Conservation (phyloP, 306 rosid genomes). For the Rosa multiflora region DNA sequence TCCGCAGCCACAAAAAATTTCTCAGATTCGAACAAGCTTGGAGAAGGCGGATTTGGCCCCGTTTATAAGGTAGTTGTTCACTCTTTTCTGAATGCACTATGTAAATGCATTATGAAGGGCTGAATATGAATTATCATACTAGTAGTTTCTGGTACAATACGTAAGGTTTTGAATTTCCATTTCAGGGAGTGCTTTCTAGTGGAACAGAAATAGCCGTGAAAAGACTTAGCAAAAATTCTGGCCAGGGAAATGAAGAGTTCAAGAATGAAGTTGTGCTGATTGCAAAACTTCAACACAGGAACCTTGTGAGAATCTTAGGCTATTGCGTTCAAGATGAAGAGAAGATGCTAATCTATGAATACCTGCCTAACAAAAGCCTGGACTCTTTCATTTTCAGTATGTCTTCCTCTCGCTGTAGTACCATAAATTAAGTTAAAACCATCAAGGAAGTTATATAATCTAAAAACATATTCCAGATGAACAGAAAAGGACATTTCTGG, state of each 20-base stretch:
- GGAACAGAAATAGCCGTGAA: conserved; percentile 39
- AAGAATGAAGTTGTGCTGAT: conserved; percentile 61
- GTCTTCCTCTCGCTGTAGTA: conserved; percentile 7
- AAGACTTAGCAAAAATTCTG: conserved; percentile 51
- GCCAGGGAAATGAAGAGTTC: conserved; percentile 58
- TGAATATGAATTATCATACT: neutral
- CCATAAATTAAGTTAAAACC: neutral
- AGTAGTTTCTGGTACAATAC: neutral
- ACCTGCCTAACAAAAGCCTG: conserved; percentile 65
- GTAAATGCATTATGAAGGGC: neutral
- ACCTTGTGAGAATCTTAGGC: conserved; percentile 65
- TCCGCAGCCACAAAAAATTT: conserved; percentile 55
- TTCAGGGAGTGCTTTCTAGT: conserved; percentile 20
- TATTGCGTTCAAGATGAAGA: conserved; percentile 54
- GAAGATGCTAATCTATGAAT: conserved; percentile 63
- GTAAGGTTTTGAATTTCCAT: too few species aligned
- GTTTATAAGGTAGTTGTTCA: conserved; percentile 49
- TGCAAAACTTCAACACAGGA: conserved; percentile 68
- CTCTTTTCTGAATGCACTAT: neutral
- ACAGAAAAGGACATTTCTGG: conserved; percentile 28
- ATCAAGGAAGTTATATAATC: neutral
- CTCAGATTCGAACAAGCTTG: conserved; percentile 48
- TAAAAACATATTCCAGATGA: conserved; percentile 25
- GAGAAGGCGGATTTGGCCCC: conserved; percentile 62
- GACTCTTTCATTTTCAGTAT: conserved; percentile 53